Conservation (phyloP, 2,329 filamentous ascomycete genomes). For the Eutypa lata region DNA sequence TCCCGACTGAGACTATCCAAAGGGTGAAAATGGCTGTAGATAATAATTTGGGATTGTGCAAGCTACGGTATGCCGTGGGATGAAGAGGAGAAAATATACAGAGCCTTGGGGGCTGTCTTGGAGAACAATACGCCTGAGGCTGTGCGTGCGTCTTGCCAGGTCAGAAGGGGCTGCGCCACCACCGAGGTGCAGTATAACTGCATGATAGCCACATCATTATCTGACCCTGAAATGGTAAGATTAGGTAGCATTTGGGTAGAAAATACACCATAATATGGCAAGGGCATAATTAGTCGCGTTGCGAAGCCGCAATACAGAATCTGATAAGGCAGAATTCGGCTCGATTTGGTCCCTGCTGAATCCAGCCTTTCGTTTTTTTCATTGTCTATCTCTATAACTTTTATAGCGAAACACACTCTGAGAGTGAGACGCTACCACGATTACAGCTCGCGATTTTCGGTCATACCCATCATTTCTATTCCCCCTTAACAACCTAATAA, state of each 20-base stretch:
- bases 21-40: not conserved
- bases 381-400: not conserved
- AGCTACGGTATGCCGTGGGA: not conserved
- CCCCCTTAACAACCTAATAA: no score
- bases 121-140: not conserved
- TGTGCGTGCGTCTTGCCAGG: not conserved
- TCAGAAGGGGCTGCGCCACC: not conserved
- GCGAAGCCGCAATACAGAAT: not conserved
- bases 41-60: not conserved
- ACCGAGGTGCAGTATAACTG: not conserved
- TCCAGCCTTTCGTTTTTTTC: no score
- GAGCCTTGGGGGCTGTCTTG: no score
- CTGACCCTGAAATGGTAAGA: not conserved
- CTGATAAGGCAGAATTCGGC: not conserved
- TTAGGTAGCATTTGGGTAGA: not conserved
- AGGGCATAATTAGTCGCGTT: not conserved
- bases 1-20: not conserved
- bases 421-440: not conserved
- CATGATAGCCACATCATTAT: not conserved
- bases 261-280: not conserved
- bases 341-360: no score
- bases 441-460: no score
- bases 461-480: no score
- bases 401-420: not conserved
- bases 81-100: no score